Base-by-base conservation (phyloP, 441 rosid species). In the Metrosideros polymorpha region DNA sequence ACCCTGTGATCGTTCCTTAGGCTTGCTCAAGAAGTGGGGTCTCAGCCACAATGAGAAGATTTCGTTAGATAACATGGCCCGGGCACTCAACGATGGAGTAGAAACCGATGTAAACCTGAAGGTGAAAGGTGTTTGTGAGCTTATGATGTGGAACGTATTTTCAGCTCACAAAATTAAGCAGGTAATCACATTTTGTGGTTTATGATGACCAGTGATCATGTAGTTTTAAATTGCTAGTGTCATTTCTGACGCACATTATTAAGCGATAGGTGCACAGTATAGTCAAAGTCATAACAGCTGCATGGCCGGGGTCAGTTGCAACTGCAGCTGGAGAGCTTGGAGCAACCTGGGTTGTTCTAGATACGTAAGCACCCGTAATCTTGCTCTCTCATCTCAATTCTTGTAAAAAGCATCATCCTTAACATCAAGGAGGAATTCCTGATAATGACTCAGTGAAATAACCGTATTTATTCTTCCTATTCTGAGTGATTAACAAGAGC, bases 321-420 rank as follows among this genome's bases (percentile, higher is more conserved):
- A 29, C 82, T 43, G 87, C 84, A 61, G 91, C 92, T 59, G 56
- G 55, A 82, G 86, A 86, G 66, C 84, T 91, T 32, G 86, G 89
- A 85, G 92, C 92, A 4, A 86, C 89, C 50, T 90, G 92, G 92
- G 91, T 91, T 6, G 85, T 92, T 84, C 83, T 92, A 50, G 94
- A 91, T 50, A 83, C 88, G 92, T 92, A 83, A 83, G 89, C 50
- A 52, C 12, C 29, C 59, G 12, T 14, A 14, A 47, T 45, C 24
- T 50, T 47, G 30, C 43, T 63, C 30, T 47, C 43, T 19, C 54
- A 9, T 84, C 79, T 71, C 47, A 71, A 39, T 39, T 71, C 79
- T 39, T 10, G 47, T 22, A 39, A 71, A 71, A 22, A 12, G 15
- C 9, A 2, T 71, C 22, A 39, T 71, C 79, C 79, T 22, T 71